phyloP scores from a whole-genome alignment of 345 rosid species.

The Ailanthus altissimus region DNA sequence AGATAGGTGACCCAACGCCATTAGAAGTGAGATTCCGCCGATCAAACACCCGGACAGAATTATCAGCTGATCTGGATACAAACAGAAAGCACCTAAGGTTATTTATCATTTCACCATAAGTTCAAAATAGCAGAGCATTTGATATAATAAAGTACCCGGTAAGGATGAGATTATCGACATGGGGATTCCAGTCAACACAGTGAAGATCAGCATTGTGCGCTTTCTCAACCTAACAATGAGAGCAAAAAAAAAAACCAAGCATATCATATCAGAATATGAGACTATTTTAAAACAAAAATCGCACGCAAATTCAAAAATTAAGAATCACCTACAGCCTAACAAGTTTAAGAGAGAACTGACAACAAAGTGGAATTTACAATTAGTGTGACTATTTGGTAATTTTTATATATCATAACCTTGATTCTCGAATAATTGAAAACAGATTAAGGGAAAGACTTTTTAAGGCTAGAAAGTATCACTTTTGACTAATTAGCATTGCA shows the following conservation, averaged over 20 bases:
- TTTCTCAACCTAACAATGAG: conserved; percentile 72
- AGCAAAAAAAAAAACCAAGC: conserved; percentile 6
- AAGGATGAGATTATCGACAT: conserved; percentile 79
- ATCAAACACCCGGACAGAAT: conserved; percentile 85
- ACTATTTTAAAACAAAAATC: not conserved
- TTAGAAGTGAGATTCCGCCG: conserved; percentile 79
- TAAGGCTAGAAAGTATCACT: not conserved
- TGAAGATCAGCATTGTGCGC: conserved; percentile 97
- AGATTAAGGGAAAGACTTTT: not conserved
- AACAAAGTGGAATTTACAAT: not conserved
- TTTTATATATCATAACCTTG: no score
- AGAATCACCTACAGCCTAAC: not conserved
- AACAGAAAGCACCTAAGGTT: conserved; percentile 1
- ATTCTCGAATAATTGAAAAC: not conserved
- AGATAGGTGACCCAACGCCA: conserved; percentile 75
- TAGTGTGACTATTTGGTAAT: not conserved
- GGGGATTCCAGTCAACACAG: conserved; percentile 98
- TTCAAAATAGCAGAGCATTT: conserved; percentile 6
- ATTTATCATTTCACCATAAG: conserved; percentile 15
- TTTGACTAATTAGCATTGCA: not conserved
- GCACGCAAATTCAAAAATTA: not conserved
- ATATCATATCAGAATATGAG: conserved; percentile 1
- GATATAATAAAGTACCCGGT: conserved; percentile 66
- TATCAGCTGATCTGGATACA: conserved; percentile 86
- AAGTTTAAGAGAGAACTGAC: not conserved